Base-by-base conservation (phyloP, 2,329 filamentous ascomycete species). In the Penicillium sp. region DNA sequence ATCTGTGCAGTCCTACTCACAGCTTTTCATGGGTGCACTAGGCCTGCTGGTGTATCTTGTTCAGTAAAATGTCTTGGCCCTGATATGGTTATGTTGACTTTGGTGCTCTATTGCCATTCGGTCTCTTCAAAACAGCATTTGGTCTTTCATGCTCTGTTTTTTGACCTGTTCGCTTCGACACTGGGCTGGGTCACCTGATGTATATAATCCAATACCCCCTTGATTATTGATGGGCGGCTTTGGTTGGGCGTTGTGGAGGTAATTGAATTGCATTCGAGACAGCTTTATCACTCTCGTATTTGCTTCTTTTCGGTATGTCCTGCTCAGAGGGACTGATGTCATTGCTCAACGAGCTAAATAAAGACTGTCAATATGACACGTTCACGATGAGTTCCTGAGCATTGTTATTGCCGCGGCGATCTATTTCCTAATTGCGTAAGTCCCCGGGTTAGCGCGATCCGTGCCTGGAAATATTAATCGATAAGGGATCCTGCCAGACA, bases 31-130 rank as follows among this genome's bases (percentile, higher is more conserved):
- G 44, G 69, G 71, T n/a, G 70, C 70, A 1, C 61, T 73, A n/a
- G 73, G 68, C 27, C 67, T 74, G 6, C 62, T 77, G 43, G 64
- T 70, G 46, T 73, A 72, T 56, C 59, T 76, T 6, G 67, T 62
- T 19, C 61, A 71, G 63, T 69, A 57, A 56, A 56, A 19, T 39
- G 31, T 14, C 22, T 11, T 41, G 40, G 11, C 27, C 18, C 19
- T n/a, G 22, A 22, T 33, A 27, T 22, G 11, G 46, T 22, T 13
- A 16, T 16, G 35, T 5, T 40, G 16, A 18, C 24, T 40, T 43
- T 35, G 47, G 27, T 36, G n/a, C 33, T 16, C 31, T 50, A 27
- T 49, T 35, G 13, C 49, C 24, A 47, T 56, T 58, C 43, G 33
- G 27, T 64, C 46, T 44, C 55, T 56, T 24, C 55, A 36, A 49